Percentiles rank a stretch among this genome's conserved stretches.
Conservation (phyloP, 108 stramenopile genomes). For the Cafeteria roenbergensis region DNA sequence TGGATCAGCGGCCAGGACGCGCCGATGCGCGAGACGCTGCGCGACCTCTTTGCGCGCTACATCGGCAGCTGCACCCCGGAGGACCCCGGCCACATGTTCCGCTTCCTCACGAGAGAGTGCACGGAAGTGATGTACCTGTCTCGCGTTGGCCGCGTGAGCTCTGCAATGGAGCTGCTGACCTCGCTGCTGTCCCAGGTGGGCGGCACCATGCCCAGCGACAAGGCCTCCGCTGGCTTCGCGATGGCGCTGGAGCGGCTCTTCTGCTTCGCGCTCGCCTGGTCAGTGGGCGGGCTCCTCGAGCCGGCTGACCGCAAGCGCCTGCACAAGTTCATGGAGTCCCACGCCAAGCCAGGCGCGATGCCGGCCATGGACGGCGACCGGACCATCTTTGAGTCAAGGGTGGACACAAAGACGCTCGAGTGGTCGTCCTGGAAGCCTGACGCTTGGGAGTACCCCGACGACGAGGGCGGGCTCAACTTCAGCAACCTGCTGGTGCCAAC, state of each 20-base stretch:
- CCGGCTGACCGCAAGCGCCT: conserved; percentile 22
- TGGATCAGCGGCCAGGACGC: conserved; percentile 29
- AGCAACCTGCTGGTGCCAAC: conserved; percentile 33
- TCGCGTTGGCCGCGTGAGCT: conserved; percentile 32
- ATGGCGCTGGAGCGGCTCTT: conserved; percentile 27
- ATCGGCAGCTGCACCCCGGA: conserved; percentile 22
- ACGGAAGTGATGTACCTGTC: conserved; percentile 26
- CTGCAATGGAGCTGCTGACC: conserved; percentile 25
- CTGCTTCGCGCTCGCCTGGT: conserved; percentile 29
- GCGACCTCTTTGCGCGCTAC: conserved; percentile 10
- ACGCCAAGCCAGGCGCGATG: not conserved
- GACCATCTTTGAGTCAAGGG: conserved; percentile 24
- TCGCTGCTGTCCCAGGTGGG: conserved; percentile 19
- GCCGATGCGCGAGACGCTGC: conserved; percentile 11
- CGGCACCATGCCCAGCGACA: not conserved
- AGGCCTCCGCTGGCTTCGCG: conserved; percentile 16
- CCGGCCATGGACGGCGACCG: conserved; percentile 7
- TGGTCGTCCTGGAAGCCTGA: conserved; percentile 34
- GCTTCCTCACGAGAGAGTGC: conserved; percentile 1
- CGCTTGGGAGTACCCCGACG: conserved; percentile 21
- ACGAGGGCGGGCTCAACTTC: conserved; percentile 23
- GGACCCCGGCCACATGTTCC: conserved; percentile 30
- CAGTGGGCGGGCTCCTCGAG: conserved; percentile 35
- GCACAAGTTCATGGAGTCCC: conserved; percentile 16
- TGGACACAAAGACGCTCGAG: conserved; percentile 23